These are phyloP conservation scores for Hypoxylon sp. DNA, from an alignment of 2,329 filamentous ascomycete genomes.

Conservation along the genomic window DNA sequence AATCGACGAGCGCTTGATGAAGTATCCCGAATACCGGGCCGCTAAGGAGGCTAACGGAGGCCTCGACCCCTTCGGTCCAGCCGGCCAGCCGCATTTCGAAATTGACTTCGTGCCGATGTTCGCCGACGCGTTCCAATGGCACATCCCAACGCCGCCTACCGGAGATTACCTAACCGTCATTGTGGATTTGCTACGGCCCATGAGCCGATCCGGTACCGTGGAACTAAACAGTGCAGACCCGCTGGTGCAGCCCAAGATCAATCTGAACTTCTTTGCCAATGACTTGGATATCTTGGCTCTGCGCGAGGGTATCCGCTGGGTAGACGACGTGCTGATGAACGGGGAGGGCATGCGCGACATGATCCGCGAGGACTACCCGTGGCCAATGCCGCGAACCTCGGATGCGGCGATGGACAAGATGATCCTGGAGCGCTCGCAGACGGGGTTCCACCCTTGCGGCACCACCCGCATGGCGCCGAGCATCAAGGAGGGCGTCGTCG, in stretches of 20 bases:
- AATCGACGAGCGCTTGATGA: slow-evolving; percentile 66
- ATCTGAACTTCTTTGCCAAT: slow-evolving; percentile 70
- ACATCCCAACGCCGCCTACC: slow-evolving; percentile 55
- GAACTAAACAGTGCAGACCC: slow-evolving; percentile 68
- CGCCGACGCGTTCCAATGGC: slow-evolving; percentile 62
- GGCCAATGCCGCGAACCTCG: slow-evolving; percentile 67
- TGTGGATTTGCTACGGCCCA: slow-evolving; percentile 59
- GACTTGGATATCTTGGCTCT: slow-evolving; percentile 69
- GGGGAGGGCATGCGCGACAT: slow-evolving; percentile 69
- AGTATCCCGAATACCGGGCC: slow-evolving; percentile 60
- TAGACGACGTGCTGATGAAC: slow-evolving; percentile 68
- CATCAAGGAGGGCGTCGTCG: slow-evolving; percentile 66
- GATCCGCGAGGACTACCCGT: slow-evolving; percentile 67
- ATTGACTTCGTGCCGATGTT: slow-evolving; percentile 73
- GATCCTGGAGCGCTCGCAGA: slow-evolving; percentile 70
- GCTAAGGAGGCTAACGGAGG: slow-evolving; percentile 58
- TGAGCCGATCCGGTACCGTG: slow-evolving; percentile 64
- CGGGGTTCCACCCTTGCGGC: slow-evolving; percentile 66
- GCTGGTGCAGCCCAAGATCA: slow-evolving; percentile 68
- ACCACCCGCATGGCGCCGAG: slow-evolving; percentile 65
- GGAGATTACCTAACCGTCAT: slow-evolving; percentile 70
- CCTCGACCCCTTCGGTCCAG: slow-evolving; percentile 66
- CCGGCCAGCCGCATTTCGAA: slow-evolving; percentile 71
- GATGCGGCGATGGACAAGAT: slow-evolving; percentile 68
- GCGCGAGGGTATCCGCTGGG: slow-evolving; percentile 68